These are phyloP conservation scores for Lagenidium sp. DNA, from an alignment of 352 stramenopile genomes.

Conservation along the genomic window DNA sequence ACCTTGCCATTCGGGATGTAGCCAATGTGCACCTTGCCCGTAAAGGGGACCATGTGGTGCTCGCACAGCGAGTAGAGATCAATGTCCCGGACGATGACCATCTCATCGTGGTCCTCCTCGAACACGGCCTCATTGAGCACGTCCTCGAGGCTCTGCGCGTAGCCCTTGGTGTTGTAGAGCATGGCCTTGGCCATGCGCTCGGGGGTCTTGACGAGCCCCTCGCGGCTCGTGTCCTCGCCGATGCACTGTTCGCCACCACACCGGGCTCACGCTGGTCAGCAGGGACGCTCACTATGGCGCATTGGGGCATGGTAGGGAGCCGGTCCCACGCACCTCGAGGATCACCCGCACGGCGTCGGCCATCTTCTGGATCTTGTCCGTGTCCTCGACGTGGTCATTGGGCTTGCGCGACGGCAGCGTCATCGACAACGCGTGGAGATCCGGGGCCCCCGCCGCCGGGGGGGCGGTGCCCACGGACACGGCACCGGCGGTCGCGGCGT, in stretches of 20 bases:
- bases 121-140: constrained; percentile 98
- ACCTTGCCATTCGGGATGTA: constrained; percentile 96
- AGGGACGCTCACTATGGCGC: background rate
- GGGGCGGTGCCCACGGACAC: too few species aligned
- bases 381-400: constrained; percentile 69
- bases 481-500: background rate
- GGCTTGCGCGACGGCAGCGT: constrained; percentile 35
- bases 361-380: constrained; percentile 88
- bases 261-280: background rate
- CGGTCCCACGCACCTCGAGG: constrained; percentile 61
- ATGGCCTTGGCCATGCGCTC: constrained; percentile 96
- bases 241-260: constrained; percentile 45
- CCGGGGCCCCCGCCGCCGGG: background rate
- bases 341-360: constrained; percentile 89
- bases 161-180: constrained; percentile 95
- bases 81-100: constrained; percentile 99
- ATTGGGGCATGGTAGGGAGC: too few species aligned
- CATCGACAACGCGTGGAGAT: constrained; percentile 51
- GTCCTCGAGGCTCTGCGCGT: constrained; percentile 81
- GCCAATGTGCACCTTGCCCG: constrained; percentile 93
- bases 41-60: constrained; percentile 99
- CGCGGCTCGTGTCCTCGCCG: constrained; percentile 91
- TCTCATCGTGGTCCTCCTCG: constrained; percentile 97
- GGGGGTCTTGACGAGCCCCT: constrained; percentile 96
- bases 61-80: constrained; percentile 99